Conservation (phyloP, 495 filamentous ascomycete species). For the Podospora australis region DNA sequence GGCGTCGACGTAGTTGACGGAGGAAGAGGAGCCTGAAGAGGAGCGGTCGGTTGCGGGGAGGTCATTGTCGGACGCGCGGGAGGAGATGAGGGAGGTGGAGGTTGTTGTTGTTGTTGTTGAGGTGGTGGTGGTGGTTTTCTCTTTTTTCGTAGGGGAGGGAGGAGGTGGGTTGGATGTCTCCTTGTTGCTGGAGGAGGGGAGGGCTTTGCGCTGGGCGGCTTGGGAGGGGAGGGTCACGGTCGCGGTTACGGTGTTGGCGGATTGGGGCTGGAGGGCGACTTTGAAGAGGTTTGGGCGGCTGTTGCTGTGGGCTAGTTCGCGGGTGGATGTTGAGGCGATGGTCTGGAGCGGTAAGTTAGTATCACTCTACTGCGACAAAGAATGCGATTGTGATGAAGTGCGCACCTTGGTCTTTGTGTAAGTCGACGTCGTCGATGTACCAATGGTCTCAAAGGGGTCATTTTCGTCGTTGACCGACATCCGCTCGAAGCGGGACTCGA, state of each 20-base stretch:
- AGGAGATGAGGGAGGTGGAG: constrained; percentile 10
- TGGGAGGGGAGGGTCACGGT: constrained; percentile 63
- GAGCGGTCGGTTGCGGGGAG: constrained; percentile 35
- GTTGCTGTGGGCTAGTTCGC: constrained; percentile 52
- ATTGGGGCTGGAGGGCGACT: constrained; percentile 69
- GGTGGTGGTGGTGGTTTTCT: constrained; percentile 23
- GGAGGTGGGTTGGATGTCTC: constrained; percentile 35
- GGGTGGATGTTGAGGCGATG: constrained; percentile 44
- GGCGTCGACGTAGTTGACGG: constrained; percentile 42
- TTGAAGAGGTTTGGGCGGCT: constrained; percentile 69
- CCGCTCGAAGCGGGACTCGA: constrained; percentile 78
- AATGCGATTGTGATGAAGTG: not conserved
- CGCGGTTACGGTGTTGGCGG: constrained; percentile 44
- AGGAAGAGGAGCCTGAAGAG: constrained; percentile 5
- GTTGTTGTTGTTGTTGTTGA: constrained; percentile 24
- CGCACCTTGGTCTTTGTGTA: constrained; percentile 65
- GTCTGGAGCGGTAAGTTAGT: constrained; percentile 36
- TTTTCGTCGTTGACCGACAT: constrained; percentile 79
- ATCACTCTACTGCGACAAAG: not conserved
- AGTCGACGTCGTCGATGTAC: constrained; percentile 34
- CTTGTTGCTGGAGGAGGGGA: constrained; percentile 11
- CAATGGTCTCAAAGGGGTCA: constrained; percentile 33
- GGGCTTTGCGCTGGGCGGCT: constrained; percentile 47
- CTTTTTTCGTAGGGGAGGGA: constrained; percentile 21
- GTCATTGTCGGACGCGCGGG: constrained; percentile 44